Conservation (phyloP, 345 rosid genomes). For the Dipteronia sinensis region DNA sequence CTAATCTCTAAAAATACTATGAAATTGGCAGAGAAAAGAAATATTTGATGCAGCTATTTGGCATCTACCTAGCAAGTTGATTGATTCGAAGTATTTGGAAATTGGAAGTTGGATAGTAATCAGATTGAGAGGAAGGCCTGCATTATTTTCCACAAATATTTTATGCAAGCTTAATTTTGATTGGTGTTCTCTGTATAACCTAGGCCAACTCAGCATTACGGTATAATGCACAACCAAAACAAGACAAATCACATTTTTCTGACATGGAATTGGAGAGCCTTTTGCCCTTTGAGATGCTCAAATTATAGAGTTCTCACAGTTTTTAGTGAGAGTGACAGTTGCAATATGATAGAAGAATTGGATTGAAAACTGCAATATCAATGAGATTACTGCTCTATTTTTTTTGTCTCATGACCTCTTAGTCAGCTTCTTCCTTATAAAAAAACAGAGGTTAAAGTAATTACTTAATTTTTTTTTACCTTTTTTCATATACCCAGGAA, state of each 20-base stretch:
- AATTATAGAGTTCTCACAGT: not conserved
- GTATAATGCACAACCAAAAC: not conserved
- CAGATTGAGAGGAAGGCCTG: not conserved
- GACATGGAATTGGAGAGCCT: not conserved
- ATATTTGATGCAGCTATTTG: not conserved
- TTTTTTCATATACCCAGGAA: not conserved
- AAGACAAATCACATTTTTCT: not conserved
- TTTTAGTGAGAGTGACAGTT: not conserved
- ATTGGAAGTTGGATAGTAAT: not conserved
- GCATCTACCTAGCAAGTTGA: constrained; percentile 3
- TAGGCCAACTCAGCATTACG: not conserved
- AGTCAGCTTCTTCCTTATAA: not conserved
- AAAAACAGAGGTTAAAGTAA: not conserved
- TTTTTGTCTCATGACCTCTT: not conserved
- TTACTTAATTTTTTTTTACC: not conserved
- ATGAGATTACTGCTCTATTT: not conserved
- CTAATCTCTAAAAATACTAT: not conserved
- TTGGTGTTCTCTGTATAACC: not conserved
- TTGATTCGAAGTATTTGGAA: not conserved
- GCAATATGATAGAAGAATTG: not conserved
- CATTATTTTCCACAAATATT: not conserved
- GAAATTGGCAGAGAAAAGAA: not conserved
- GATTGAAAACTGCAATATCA: not conserved
- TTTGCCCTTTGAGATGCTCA: not conserved
- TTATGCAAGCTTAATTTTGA: constrained; percentile 5